A percentile compares a stretch with the other conserved stretches of the same genome.
Evolutionary conservation across 495 filamentous ascomycete species (phyloP).

Genomic region (Mycothermus thermophilus): DNA sequence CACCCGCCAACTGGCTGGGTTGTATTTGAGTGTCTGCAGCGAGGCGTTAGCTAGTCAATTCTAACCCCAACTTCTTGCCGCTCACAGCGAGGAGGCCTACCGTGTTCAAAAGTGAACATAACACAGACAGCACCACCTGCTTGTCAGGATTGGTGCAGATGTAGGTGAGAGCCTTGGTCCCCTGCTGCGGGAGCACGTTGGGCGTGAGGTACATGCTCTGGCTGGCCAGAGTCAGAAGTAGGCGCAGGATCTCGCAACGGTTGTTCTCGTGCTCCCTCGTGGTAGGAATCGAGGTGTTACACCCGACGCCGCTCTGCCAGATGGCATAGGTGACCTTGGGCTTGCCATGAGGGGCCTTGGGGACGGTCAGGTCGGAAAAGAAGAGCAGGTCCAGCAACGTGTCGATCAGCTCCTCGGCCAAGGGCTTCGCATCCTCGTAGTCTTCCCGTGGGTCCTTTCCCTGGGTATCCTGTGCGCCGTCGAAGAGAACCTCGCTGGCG

Average conservation of each 20-base stretch:
- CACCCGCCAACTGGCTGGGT: slow-evolving; percentile 85
- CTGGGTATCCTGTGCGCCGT: slow-evolving; percentile 49
- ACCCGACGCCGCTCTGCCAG: slow-evolving; percentile 96
- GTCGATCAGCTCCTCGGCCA: slow-evolving; percentile 90
- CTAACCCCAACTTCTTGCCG: neutral
- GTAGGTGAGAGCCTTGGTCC: slow-evolving; percentile 78
- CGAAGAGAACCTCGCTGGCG: slow-evolving; percentile 67
- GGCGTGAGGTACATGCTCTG: slow-evolving; percentile 90
- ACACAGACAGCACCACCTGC: slow-evolving; percentile 71
- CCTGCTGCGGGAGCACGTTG: slow-evolving; percentile 68
- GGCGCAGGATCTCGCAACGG: slow-evolving; percentile 73
- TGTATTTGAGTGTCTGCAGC: slow-evolving; percentile 87
- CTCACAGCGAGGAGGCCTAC: slow-evolving; percentile 35
- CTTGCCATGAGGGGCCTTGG: slow-evolving; percentile 47
- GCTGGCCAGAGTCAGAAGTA: slow-evolving; percentile 73
- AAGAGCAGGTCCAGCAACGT: slow-evolving; percentile 82
- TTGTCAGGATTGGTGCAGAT: slow-evolving; percentile 76
- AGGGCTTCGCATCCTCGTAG: slow-evolving; percentile 70
- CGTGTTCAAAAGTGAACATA: slow-evolving; percentile 95
- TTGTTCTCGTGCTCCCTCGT: slow-evolving; percentile 87
- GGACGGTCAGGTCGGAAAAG: slow-evolving; percentile 78
- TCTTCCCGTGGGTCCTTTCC: slow-evolving; percentile 41
- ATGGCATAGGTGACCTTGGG: slow-evolving; percentile 84
- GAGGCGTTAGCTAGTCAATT: slow-evolving; percentile 15
- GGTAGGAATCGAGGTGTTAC: slow-evolving; percentile 75